Evolutionary conservation across 257 asterid genomes (phyloP), one percentile per base, ranked within the genome.

Genomic region (Mitragyna speciosa): DNA sequence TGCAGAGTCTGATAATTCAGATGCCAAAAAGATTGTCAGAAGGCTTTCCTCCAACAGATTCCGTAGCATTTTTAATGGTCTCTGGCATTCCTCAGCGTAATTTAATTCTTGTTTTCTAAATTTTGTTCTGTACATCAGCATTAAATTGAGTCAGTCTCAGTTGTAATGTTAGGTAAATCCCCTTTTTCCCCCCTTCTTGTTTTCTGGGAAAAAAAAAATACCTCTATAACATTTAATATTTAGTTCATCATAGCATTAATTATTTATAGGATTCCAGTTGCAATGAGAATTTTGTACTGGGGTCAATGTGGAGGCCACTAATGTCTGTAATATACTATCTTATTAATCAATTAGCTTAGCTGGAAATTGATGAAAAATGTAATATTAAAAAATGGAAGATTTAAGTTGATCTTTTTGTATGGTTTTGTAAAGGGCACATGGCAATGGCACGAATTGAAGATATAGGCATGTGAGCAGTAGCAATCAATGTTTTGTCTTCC

Each of bases 11-110:
- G 93, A 96, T 64, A 92, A 85, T 71, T 86, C 92, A 1, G 98
- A 96, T 82, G 99, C 99, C 10, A 91, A 91, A 84, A 96, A 86
- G 89, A 91, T 96, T 65, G 92, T 96, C 72, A 90, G 90, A 73
- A 94, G 85, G 73, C 63, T 92, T 58, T 87, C 93, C 6, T 85
- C 91, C 0, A 90, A 77, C 71, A 88, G 91, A 85, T 91, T 94
- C 77, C 84, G 86, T 16, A 87, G 72, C 80, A 88, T 94, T 39
- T 80, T 92, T 24, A 87, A 52, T 79, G 97, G 92, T 73, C 73
- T 96, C 59, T 92, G 97, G 99, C 84, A 89, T 87, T 89, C 96
- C 81, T 94, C 88, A 91, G 10, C 48, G 20, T 20, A n/a, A 17
- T 54, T 73, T 59, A 20, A 41, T 58, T 80, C 72, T 83, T 75